Percentiles rank a stretch among this genome's conserved stretches.
Conservation (phyloP, 2,329 filamentous ascomycete genomes). For the Aspergillus oerlinghausenensis region DNA sequence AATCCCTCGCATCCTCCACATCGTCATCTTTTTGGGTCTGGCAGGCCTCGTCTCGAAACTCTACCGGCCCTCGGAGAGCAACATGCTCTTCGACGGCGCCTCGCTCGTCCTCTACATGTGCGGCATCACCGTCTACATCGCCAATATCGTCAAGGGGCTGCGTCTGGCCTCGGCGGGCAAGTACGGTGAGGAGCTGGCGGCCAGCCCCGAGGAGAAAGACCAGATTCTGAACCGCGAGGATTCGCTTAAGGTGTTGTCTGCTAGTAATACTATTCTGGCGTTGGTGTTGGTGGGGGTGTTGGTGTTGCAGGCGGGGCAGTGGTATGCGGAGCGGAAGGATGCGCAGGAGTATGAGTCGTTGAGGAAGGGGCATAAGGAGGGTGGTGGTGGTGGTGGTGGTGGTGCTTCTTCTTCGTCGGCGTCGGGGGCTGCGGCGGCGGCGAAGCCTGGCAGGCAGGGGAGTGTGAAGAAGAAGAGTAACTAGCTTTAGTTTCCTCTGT, state of each 20-base stretch:
- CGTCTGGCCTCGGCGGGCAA: constrained; percentile 71
- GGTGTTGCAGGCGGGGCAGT: constrained; percentile 91
- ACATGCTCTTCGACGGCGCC: constrained; percentile 87
- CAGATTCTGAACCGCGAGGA: constrained; percentile 78
- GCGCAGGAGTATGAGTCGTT: constrained; percentile 69
- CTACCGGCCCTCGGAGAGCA: constrained; percentile 87
- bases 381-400: background rate
- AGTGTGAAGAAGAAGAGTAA: constrained; percentile 23
- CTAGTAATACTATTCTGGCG: constrained; percentile 93
- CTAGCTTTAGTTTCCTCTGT: constrained; percentile 3
- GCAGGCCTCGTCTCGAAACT: constrained; percentile 89
- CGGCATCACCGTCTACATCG: constrained; percentile 85
- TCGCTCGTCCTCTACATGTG: constrained; percentile 72
- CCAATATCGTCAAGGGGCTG: constrained; percentile 94
- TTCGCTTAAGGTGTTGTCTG: constrained; percentile 81
- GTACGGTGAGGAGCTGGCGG: constrained; percentile 51
- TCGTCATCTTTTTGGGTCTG: constrained; percentile 83
- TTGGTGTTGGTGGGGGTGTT: constrained; percentile 87
- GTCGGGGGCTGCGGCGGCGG: background rate
- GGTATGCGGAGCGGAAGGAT: constrained; percentile 97
- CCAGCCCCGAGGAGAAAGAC: constrained; percentile 50
- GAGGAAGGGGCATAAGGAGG: constrained; percentile 35
- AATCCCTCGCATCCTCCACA: constrained; percentile 89
- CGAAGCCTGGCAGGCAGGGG: constrained; percentile 8
- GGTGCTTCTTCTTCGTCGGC: background rate